These are phyloP conservation scores for Boechera stricta DNA, from an alignment of 345 rosid species.

Conservation along the genomic window DNA sequence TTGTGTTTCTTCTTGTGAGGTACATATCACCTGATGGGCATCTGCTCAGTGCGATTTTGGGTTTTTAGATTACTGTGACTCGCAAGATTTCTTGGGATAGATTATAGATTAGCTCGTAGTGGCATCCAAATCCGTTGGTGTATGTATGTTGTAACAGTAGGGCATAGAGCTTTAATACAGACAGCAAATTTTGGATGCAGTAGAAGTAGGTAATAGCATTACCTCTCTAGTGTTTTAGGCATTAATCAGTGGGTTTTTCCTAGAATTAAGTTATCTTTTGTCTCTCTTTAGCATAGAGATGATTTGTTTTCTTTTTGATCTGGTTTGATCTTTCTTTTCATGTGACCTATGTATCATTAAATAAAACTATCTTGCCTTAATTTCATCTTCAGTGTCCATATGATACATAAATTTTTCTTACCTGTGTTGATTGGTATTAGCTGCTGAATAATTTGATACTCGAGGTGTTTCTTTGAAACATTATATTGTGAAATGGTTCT, in stretches of 20 bases:
- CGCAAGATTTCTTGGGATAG: background rate
- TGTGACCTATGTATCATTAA: slow-evolving; percentile 40
- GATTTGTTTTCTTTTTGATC: slow-evolving; percentile 32
- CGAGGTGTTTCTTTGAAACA: no score
- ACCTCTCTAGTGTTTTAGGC: slow-evolving; percentile 44
- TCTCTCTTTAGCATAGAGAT: slow-evolving; percentile 31
- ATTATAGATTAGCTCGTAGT: slow-evolving; percentile 14
- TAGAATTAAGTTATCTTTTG: slow-evolving; percentile 15
- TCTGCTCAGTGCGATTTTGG: slow-evolving; percentile 41
- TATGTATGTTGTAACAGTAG: slow-evolving; percentile 45
- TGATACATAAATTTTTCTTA: background rate
- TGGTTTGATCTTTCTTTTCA: slow-evolving; percentile 17
- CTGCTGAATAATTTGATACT: background rate
- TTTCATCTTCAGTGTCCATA: background rate
- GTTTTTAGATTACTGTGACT: slow-evolving; percentile 37
- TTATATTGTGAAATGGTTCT: no score
- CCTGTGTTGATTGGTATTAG: background rate
- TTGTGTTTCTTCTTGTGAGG: slow-evolving; percentile 22
- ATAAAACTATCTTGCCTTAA: slow-evolving; percentile 24
- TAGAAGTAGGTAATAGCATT: slow-evolving; percentile 38
- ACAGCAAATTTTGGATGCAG: slow-evolving; percentile 58
- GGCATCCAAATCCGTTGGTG: slow-evolving; percentile 46
- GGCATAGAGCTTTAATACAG: slow-evolving; percentile 38
- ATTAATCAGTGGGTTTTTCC: slow-evolving; percentile 11
- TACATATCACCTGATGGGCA: slow-evolving; percentile 38